These are phyloP conservation scores for Calonectria hawksworthii DNA, from an alignment of 2,329 filamentous ascomycete species.

Conservation along the genomic window DNA sequence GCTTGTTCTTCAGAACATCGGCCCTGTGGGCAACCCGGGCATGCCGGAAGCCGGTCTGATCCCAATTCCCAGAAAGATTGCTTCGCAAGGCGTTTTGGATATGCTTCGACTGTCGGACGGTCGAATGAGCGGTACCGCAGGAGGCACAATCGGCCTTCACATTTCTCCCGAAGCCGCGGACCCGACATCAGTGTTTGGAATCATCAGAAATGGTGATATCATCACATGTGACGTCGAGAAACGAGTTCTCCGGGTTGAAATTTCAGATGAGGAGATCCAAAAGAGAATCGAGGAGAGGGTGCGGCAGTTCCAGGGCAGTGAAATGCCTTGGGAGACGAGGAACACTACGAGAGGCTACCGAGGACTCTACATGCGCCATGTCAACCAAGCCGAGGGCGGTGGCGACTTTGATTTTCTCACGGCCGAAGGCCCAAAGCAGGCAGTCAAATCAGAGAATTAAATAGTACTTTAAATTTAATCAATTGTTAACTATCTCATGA, in stretches of 20 bases:
- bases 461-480: not conserved
- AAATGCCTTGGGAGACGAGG: slow-evolving; percentile 53
- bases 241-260: slow-evolving; percentile 69
- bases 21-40: slow-evolving; percentile 89
- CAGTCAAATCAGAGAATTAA: not conserved
- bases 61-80: slow-evolving; percentile 81
- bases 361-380: slow-evolving; percentile 70
- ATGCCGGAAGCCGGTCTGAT: slow-evolving; percentile 87
- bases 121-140: slow-evolving; percentile 86
- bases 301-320: slow-evolving; percentile 49
- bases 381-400: slow-evolving; percentile 72
- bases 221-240: slow-evolving; percentile 84
- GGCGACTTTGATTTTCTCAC: slow-evolving; percentile 75
- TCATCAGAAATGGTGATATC: slow-evolving; percentile 82
- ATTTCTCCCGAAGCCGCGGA: slow-evolving; percentile 86
- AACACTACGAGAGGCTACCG: slow-evolving; percentile 67
- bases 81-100: slow-evolving; percentile 80
- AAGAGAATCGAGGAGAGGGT: slow-evolving; percentile 73
- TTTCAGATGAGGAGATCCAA: slow-evolving; percentile 79
- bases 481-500: slow-evolving; percentile 13
- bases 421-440: slow-evolving; percentile 52
- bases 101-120: slow-evolving; percentile 91
- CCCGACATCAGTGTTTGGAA: slow-evolving; percentile 82
- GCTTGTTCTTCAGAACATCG: slow-evolving; percentile 88
- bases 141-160: slow-evolving; percentile 92